These are phyloP conservation scores for Brassica balearica DNA, from an alignment of 441 rosid species.

Conservation along the genomic window DNA sequence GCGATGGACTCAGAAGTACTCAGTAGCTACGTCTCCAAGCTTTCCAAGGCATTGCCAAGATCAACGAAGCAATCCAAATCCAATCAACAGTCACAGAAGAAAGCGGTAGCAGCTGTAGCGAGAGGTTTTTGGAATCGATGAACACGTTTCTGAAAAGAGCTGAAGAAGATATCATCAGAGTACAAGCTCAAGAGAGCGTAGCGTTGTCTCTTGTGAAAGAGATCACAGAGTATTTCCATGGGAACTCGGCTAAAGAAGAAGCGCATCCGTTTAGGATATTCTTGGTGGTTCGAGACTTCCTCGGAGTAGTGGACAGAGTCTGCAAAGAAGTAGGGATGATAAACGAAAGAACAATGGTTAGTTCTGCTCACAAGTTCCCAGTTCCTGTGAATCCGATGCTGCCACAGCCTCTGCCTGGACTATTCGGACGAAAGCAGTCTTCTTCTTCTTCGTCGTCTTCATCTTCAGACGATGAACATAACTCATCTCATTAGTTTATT, in stretches of 20 bases:
- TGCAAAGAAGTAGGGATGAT: conserved; percentile 89
- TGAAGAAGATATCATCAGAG: conserved; percentile 78
- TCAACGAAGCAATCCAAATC: conserved; percentile 60
- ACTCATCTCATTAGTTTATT: conserved; percentile 48
- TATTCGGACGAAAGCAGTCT: conserved; percentile 50
- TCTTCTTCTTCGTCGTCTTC: conserved; percentile 48
- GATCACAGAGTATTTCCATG: conserved; percentile 95
- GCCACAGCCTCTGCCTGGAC: conserved; percentile 58
- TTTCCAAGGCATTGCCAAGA: conserved; percentile 72
- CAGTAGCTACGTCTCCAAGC: conserved; percentile 75
- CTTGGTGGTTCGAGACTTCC: conserved; percentile 94
- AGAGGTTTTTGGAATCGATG: conserved; percentile 78
- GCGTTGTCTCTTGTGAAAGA: conserved; percentile 88
- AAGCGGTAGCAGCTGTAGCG: conserved; percentile 24
- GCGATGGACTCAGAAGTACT: conserved; percentile 93
- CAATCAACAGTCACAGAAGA: conserved; percentile 49
- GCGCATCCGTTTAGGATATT: conserved; percentile 97
- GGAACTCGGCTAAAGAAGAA: conserved; percentile 94
- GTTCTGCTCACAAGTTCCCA: conserved; percentile 84
- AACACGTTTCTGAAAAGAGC: conserved; percentile 66
- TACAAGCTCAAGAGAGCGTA: conserved; percentile 88
- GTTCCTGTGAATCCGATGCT: conserved; percentile 71
- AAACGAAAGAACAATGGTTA: conserved; percentile 81
- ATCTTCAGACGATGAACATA: conserved; percentile 59
- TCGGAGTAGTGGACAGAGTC: conserved; percentile 78